phyloP scores from a whole-genome alignment of 2,329 filamentous ascomycete species.

The Colletotrichum truncatum region DNA sequence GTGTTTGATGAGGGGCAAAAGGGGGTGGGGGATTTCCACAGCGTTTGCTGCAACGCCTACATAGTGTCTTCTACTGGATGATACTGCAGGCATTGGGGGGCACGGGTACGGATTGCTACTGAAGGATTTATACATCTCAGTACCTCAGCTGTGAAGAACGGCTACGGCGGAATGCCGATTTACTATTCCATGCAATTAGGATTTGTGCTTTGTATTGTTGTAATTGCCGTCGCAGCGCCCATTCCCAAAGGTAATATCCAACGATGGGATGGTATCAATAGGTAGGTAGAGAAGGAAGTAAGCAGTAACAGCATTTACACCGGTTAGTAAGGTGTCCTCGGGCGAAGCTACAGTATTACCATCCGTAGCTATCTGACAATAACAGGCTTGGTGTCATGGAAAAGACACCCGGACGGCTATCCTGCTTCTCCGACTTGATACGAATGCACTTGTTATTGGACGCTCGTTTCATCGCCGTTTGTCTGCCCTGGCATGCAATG shows the following conservation, averaged over 20 bases:
- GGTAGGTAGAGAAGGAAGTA: not conserved
- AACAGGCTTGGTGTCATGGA: not conserved
- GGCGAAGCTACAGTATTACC: not conserved
- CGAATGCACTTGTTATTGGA: conserved; percentile 19
- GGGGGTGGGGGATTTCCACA: not conserved
- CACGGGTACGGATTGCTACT: no score
- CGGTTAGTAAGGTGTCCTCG: not conserved
- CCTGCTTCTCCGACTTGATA: conserved; percentile 3
- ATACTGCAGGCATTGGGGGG: not conserved
- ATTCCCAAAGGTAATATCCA: no score
- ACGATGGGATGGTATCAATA: not conserved
- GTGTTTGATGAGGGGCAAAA: conserved; percentile 15
- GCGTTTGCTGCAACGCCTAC: not conserved
- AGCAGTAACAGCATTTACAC: not conserved
- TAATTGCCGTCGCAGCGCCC: no score
- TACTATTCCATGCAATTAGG: no score
- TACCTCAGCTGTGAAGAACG: no score
- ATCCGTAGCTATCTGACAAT: not conserved
- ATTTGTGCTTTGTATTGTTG: no score
- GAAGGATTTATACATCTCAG: no score
- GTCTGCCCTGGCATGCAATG: conserved; percentile 17
- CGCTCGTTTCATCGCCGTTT: conserved; percentile 11
- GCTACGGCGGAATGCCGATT: conserved; percentile 14
- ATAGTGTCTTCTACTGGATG: not conserved
- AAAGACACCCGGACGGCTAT: no score